phyloP scores from a whole-genome alignment of 805 yeast species.

The Metschnikowia colocasiae region DNA sequence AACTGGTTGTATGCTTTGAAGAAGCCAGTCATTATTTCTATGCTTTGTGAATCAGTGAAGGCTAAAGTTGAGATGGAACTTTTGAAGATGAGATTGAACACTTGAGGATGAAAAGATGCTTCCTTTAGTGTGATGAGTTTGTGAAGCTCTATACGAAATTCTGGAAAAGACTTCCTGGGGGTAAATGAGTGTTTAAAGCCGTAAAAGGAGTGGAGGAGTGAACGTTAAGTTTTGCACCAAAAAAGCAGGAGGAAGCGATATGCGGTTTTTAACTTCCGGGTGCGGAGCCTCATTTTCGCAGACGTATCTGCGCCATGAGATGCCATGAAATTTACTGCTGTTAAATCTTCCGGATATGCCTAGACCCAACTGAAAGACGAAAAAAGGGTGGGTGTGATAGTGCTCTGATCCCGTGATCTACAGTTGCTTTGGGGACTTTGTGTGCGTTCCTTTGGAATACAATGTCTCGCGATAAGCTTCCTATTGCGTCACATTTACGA shows the following conservation, averaged over 20 bases:
- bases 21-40: constrained; percentile 16
- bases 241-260: constrained; percentile 12
- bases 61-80: too few relatives aligned
- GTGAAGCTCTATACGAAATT: too few relatives aligned
- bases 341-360: too few relatives aligned
- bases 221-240: not conserved
- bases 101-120: too few relatives aligned
- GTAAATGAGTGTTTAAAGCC: not conserved
- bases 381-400: too few relatives aligned
- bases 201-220: not conserved
- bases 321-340: not conserved
- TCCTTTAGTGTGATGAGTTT: too few relatives aligned
- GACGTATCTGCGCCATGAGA: not conserved
- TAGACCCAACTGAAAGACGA: not conserved
- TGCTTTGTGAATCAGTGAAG: too few relatives aligned
- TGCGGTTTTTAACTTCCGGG: constrained; percentile 9
- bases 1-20: constrained; percentile 22
- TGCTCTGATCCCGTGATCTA: not conserved
- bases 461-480: not conserved
- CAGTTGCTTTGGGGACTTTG: not conserved
- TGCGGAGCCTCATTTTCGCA: constrained; percentile 2
- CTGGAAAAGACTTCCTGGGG: not conserved
- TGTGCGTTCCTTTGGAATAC: not conserved
- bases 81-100: not conserved
- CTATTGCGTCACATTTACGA: not conserved